A percentile compares a stretch with the other conserved stretches of the same genome.
Evolutionary conservation across 208 protist genomes (phyloP).

Genomic region (Strigomonas oncopelti): DNA sequence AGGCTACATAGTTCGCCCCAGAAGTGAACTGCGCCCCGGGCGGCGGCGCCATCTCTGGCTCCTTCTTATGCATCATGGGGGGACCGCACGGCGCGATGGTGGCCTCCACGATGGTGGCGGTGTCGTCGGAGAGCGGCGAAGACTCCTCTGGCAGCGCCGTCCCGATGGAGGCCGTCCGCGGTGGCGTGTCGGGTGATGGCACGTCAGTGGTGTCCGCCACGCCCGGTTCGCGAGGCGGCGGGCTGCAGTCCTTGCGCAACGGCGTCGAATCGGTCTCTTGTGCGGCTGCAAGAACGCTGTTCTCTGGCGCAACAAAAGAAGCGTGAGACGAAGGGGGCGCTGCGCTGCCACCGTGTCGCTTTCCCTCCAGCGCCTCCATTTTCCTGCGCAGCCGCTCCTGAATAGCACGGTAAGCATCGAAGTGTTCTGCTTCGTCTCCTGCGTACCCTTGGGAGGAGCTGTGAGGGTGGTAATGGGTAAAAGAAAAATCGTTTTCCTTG

Average conservation of each 20-base stretch:
- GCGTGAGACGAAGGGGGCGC: too few species aligned
- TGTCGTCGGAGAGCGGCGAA: not conserved
- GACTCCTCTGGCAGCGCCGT: not conserved
- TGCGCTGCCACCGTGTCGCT: not conserved
- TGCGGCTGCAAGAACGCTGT: not conserved
- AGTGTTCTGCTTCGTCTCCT: conserved; percentile 9
- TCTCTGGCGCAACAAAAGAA: not conserved
- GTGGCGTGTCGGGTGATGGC: not conserved
- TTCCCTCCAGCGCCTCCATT: conserved; percentile 19
- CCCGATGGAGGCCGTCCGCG: not conserved
- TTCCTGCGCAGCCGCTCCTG: conserved; percentile 57
- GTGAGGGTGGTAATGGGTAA: too few species aligned
- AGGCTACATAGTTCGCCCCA: not conserved
- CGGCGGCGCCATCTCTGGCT: not conserved
- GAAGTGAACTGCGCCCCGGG: not conserved
- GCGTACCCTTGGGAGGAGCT: not conserved
- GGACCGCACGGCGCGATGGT: not conserved
- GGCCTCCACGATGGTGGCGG: not conserved
- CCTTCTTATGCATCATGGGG: not conserved
- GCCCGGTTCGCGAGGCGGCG: conserved; percentile 16
- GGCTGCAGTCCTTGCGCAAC: conserved; percentile 16
- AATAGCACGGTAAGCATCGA: conserved; percentile 56
- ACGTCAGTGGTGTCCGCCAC: not conserved
- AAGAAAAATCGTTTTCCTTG: not conserved
- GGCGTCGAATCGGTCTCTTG: too few species aligned